Base-by-base conservation (phyloP, 345 rosid genomes). In the Brassica cretica region DNA sequence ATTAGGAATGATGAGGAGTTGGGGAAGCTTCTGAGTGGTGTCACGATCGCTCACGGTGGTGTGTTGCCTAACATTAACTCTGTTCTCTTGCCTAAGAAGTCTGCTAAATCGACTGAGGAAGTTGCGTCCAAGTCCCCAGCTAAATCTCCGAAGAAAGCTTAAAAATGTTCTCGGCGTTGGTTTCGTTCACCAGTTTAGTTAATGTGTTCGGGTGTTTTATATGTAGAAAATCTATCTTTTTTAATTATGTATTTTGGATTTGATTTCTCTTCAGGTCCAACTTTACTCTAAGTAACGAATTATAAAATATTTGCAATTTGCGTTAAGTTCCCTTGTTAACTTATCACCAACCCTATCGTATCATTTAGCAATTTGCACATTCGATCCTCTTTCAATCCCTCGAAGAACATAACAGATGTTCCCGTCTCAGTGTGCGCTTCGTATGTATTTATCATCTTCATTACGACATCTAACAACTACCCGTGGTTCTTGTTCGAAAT, bases 41-140 rank as follows among this genome's bases (percentile, higher is more conserved):
- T 91, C 44, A 91, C 96, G 0, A 91, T 91, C 5, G 93, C 96
- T 14, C 89, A 91, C 4, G 93, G 96, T 18, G 96, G 96, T 24
- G 96, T 91, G 0, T 82, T 91, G 25, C 96, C 96, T 1, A 91
- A 89, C 86, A 91, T 88, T 41, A 80, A 92, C 86, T 84, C 92
- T 0, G 83, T 92, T 49, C 87, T 92, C 2, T 76, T 92, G n/a
- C 97, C 97, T 0, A 90, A 89, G 82, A 90, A 88, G 78, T 27
- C 83, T 0, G 88, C 84, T 53, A 89, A 88, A 3, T 73, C 87
- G 0, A 12, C 81, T 0, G 88, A 87, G 53, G 93, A 92, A 12
- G 82, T 81, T 70, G 88, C 85, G 0, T 5, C 90, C 15, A 90
- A 89, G 82, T 86, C 97, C 1, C 92, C 90, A 1, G 87, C 75